Percentiles rank a stretch among this genome's conserved stretches.
phyloP scores from a whole-genome alignment of 345 rosid genomes.

The Excoecaria agallocha region DNA sequence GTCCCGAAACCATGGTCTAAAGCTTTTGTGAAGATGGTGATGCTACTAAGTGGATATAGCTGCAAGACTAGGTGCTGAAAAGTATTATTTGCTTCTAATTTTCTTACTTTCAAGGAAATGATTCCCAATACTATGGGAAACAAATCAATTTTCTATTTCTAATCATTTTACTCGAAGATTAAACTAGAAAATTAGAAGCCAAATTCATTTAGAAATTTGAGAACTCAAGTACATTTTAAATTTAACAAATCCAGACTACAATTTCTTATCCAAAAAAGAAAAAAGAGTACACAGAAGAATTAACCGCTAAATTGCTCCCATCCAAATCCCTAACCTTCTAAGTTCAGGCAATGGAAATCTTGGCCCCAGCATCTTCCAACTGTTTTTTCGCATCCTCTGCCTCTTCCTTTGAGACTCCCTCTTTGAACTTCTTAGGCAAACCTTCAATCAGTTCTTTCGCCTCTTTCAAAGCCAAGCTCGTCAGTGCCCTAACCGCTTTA shows the following conservation, averaged over 20 bases:
- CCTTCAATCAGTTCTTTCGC: conserved; percentile 87
- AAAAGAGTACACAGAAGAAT: background rate
- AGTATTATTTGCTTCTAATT: too few species aligned
- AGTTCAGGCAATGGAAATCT: conserved; percentile 47
- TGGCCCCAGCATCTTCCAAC: conserved; percentile 88
- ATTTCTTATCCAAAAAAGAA: background rate
- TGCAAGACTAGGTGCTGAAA: too few species aligned
- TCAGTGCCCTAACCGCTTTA: conserved; percentile 70
- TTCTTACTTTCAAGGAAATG: too few species aligned
- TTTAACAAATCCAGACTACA: background rate
- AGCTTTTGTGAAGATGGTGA: too few species aligned
- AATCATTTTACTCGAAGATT: too few species aligned
- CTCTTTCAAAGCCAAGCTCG: conserved; percentile 82
- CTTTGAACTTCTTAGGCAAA: conserved; percentile 85
- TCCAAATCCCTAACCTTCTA: background rate
- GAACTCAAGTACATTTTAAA: background rate
- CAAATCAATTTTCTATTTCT: too few species aligned
- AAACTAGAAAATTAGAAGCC: too few species aligned
- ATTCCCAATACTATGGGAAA: too few species aligned
- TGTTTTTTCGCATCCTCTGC: conserved; percentile 86
- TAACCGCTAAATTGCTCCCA: background rate
- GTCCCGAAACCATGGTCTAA: too few species aligned
- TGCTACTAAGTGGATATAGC: too few species aligned
- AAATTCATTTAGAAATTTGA: background rate
- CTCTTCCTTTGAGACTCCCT: conserved; percentile 67